These are phyloP conservation scores for Phaseolus lunatus DNA, from an alignment of 306 rosid genomes.

Conservation along the genomic window DNA sequence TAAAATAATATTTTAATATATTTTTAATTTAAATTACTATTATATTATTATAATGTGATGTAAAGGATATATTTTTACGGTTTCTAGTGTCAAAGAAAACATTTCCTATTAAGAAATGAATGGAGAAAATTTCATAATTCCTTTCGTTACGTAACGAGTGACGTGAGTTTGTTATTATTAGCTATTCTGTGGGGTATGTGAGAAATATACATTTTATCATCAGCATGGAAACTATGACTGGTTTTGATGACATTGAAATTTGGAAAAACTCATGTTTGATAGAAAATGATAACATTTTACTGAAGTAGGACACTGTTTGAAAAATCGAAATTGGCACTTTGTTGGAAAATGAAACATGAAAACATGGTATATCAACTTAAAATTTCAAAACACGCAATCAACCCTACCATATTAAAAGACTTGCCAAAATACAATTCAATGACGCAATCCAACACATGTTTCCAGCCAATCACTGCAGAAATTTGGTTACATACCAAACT, in stretches of 20 bases:
- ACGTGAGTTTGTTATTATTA: neutral
- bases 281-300: neutral
- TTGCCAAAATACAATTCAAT: neutral
- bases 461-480: neutral
- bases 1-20: no score
- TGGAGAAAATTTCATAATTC: neutral
- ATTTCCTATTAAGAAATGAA: no score
- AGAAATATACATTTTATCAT: neutral
- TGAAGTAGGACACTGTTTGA: neutral
- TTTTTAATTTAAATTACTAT: no score
- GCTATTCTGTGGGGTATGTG: neutral
- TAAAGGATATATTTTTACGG: no score
- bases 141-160: neutral
- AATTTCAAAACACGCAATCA: neutral
- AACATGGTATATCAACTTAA: neutral
- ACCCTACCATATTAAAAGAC: neutral
- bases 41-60: no score
- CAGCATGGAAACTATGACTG: neutral
- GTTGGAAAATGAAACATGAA: neutral
- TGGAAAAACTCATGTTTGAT: neutral
- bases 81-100: no score
- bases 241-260: neutral
- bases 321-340: neutral
- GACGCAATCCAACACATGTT: neutral
- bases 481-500: neutral